A percentile compares a stretch with the other conserved stretches of the same genome.
phyloP scores from a whole-genome alignment of 2,329 filamentous ascomycete species.

The Penicillium sp. region DNA sequence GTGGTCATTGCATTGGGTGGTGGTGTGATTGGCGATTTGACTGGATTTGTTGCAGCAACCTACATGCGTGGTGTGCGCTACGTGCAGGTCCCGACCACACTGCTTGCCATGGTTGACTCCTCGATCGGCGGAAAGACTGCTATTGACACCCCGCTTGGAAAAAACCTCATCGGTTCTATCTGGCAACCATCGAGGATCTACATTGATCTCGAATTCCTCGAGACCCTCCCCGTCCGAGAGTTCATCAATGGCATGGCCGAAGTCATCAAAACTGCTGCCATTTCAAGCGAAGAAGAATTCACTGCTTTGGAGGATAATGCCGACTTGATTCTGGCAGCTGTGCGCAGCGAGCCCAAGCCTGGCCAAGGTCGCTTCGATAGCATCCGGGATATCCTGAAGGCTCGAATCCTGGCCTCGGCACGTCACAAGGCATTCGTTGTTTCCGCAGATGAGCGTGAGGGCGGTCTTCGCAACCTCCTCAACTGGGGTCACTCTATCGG shows the following conservation, averaged over 20 bases:
- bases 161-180: constrained; percentile 93
- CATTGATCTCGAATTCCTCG: constrained; percentile 87
- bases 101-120: constrained; percentile 97
- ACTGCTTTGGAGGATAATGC: constrained; percentile 79
- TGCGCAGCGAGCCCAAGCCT: constrained; percentile 61
- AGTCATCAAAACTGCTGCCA: constrained; percentile 95
- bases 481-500: constrained; percentile 99
- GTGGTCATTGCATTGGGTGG: constrained; percentile 93
- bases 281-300: constrained; percentile 90
- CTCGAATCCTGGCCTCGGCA: constrained; percentile 85
- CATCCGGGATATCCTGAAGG: constrained; percentile 69
- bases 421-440: constrained; percentile 92
- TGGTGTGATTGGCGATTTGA: constrained; percentile 96
- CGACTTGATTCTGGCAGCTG: constrained; percentile 68
- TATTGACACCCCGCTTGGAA: constrained; percentile 92
- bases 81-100: constrained; percentile 91
- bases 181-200: constrained; percentile 96
- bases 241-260: constrained; percentile 99
- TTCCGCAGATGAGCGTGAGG: constrained; percentile 89
- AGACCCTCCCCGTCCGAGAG: constrained; percentile 84
- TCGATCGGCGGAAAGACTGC: constrained; percentile 98
- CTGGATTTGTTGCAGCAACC: constrained; percentile 93
- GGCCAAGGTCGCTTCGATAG: constrained; percentile 63
- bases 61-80: constrained; percentile 98
- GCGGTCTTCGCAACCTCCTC: constrained; percentile 86